Percentiles rank a stretch among this genome's conserved stretches.
These are phyloP conservation scores for Leccinum subtestaceum DNA, from an alignment of 768 basidiomycete genomes.

Conservation along the genomic window DNA sequence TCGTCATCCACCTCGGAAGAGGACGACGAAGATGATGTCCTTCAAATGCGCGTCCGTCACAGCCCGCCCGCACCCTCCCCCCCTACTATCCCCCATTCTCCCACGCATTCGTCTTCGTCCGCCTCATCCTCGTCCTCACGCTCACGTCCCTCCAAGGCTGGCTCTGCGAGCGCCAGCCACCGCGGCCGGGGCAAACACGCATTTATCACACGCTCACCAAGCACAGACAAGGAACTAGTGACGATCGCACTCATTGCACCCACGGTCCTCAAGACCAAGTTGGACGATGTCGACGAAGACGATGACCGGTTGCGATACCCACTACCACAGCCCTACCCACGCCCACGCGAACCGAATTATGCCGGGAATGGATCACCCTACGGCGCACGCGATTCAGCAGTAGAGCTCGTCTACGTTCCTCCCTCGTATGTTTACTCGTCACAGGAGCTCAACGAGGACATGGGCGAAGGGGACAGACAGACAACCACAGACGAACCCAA, in stretches of 20 bases:
- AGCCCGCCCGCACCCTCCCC: constrained; percentile 18
- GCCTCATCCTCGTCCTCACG: constrained; percentile 21
- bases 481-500: neutral
- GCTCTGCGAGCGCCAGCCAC: constrained; percentile 21
- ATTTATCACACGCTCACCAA: constrained; percentile 37
- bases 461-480: constrained; percentile 20
- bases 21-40: constrained; percentile 52
- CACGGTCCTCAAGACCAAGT: constrained; percentile 82
- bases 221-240: constrained; percentile 49
- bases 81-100: constrained; percentile 31
- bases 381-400: constrained; percentile 45
- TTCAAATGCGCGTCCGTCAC: constrained; percentile 58
- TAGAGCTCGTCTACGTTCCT: constrained; percentile 74
- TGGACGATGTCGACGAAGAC: constrained; percentile 48
- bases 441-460: constrained; percentile 17
- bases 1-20: constrained; percentile 37
- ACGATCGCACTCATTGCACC: constrained; percentile 75
- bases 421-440: constrained; percentile 33
- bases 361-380: constrained; percentile 13
- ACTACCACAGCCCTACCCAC: constrained; percentile 10
- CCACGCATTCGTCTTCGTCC: constrained; percentile 37
- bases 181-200: constrained; percentile 39
- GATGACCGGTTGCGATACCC: constrained; percentile 23
- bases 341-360: constrained; percentile 4
- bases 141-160: constrained; percentile 30